Evolutionary conservation across 768 basidiomycete genomes (phyloP).

Genomic region (Mycena crocata): DNA sequence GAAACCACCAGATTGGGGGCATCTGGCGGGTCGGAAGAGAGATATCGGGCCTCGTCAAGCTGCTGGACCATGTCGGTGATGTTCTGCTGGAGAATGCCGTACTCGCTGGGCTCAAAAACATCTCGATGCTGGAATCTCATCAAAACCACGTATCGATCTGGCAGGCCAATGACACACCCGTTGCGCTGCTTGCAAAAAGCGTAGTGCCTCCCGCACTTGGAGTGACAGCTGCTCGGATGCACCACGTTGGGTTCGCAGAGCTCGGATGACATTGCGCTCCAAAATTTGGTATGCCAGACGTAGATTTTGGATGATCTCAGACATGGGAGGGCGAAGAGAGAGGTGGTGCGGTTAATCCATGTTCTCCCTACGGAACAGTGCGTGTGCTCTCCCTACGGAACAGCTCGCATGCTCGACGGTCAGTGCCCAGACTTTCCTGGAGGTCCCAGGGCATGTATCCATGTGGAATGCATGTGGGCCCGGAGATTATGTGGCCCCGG

Average conservation of each 20-base stretch:
- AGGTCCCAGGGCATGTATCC: no score
- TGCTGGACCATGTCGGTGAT: conserved; percentile 33
- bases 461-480: no score
- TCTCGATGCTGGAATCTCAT: conserved; percentile 28
- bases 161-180: conserved; percentile 6
- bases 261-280: conserved; percentile 17
- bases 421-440: no score
- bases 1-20: conserved; percentile 2
- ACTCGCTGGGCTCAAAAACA: conserved; percentile 30
- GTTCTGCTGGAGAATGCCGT: conserved; percentile 26
- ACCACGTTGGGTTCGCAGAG: conserved; percentile 29
- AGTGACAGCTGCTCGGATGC: conserved; percentile 1
- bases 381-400: no score
- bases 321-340: no score
- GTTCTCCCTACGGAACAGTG: no score
- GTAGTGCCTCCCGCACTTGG: conserved; percentile 17
- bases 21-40: conserved; percentile 34
- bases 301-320: conserved; percentile 17
- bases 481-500: background rate
- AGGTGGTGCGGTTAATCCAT: no score
- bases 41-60: conserved; percentile 30
- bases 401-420: no score
- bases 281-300: conserved; percentile 23
- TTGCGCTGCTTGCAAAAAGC: conserved; percentile 14
- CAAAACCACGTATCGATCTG: background rate